These are phyloP conservation scores for Corynespora cassiicola DNA, from an alignment of 2,329 filamentous ascomycete genomes.

Conservation along the genomic window DNA sequence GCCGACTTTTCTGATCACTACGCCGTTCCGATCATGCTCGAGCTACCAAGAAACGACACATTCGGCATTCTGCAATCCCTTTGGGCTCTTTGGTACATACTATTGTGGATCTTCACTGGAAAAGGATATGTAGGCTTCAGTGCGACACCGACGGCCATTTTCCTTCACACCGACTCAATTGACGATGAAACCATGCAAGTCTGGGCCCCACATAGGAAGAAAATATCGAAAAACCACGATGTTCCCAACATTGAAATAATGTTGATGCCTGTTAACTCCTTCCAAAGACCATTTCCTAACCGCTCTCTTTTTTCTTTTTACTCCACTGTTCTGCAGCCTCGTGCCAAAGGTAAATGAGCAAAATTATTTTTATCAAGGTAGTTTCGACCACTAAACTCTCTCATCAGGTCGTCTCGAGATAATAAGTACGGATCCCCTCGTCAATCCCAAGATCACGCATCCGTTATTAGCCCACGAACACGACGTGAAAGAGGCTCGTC, in stretches of 20 bases:
- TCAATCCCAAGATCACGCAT: slow-evolving; percentile 17
- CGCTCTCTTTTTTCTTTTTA: slow-evolving; percentile 18
- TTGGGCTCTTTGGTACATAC: slow-evolving; percentile 18
- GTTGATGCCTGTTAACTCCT: slow-evolving; percentile 16
- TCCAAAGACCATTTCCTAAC: slow-evolving; percentile 12
- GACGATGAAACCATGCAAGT: slow-evolving; percentile 13
- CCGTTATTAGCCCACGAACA: slow-evolving; percentile 16
- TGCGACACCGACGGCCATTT: slow-evolving; percentile 13
- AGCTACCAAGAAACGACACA: slow-evolving; percentile 15
- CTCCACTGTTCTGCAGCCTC: slow-evolving; percentile 17
- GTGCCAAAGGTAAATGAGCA: slow-evolving; percentile 12
- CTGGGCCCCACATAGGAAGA: background rate
- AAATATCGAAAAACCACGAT: slow-evolving; percentile 2
- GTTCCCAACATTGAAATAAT: slow-evolving; percentile 14
- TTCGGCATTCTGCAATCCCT: slow-evolving; percentile 13
- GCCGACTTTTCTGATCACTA: slow-evolving; percentile 20
- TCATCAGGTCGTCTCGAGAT: slow-evolving; percentile 13
- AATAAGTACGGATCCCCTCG: slow-evolving; percentile 14
- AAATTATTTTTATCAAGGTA: slow-evolving; percentile 4
- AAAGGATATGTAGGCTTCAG: slow-evolving; percentile 13
- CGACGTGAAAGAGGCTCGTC: slow-evolving; percentile 13
- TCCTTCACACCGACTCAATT: slow-evolving; percentile 13
- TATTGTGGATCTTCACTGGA: slow-evolving; percentile 17
- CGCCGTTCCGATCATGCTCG: slow-evolving; percentile 17
- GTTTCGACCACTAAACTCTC: slow-evolving; percentile 5